Percentiles rank a stretch among this genome's conserved stretches.
Evolutionary conservation across 2,329 filamentous ascomycete species (phyloP).

Genomic region (Hypoxylon sp.): DNA sequence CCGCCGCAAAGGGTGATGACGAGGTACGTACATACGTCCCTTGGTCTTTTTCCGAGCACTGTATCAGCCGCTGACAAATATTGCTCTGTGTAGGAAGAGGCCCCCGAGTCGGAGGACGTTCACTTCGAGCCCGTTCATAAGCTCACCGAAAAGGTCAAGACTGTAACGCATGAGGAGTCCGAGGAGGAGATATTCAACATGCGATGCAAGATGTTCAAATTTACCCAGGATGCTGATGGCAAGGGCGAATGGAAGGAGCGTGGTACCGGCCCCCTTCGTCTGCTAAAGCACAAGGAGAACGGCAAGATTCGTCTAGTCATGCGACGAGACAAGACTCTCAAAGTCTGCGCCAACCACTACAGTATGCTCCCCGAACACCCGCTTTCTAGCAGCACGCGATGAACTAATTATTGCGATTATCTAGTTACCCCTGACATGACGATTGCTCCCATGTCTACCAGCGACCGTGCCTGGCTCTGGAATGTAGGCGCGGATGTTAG

Average conservation of each 20-base stretch:
- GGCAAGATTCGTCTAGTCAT: constrained; percentile 98
- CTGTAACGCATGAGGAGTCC: constrained; percentile 97
- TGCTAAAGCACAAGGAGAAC: constrained; percentile 99
- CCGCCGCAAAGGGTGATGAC: constrained; percentile 67
- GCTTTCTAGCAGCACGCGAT: background rate
- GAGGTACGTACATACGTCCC: constrained; percentile 63
- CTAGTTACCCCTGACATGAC: constrained; percentile 98
- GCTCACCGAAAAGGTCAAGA: constrained; percentile 96
- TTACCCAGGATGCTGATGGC: constrained; percentile 77
- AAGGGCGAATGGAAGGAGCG: constrained; percentile 99
- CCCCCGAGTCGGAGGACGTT: constrained; percentile 89
- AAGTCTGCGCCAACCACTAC: constrained; percentile 99
- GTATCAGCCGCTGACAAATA: constrained; percentile 34
- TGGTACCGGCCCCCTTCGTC: constrained; percentile 93
- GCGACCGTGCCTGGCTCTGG: constrained; percentile 99
- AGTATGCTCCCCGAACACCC: constrained; percentile 70
- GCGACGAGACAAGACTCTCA: constrained; percentile 99
- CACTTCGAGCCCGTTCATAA: constrained; percentile 98
- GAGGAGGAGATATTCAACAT: constrained; percentile 99
- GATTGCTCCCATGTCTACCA: constrained; percentile 96
- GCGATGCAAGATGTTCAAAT: constrained; percentile 99
- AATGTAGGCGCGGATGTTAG: constrained; percentile 97
- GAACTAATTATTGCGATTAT: constrained; percentile 39
- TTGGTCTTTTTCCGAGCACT: constrained; percentile 6
- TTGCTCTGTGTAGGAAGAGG: constrained; percentile 67